Evolutionary conservation across 441 rosid species (phyloP).

Genomic region (Bruguiera hainesii): DNA sequence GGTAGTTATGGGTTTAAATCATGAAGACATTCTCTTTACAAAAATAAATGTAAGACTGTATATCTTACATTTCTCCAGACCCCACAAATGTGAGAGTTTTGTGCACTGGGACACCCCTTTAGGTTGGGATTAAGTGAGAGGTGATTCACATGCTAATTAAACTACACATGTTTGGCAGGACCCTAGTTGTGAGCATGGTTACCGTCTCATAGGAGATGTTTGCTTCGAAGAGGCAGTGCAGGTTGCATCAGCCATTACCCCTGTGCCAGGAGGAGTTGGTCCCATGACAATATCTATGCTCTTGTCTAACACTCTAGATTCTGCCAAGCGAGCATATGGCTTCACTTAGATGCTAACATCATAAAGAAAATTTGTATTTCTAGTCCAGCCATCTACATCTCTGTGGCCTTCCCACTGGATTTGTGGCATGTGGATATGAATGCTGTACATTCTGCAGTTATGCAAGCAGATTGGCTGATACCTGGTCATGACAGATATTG

Average conservation of each 20-base stretch:
- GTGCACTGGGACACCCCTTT: too few species aligned
- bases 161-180: constrained; percentile 44
- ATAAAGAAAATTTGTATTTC: neutral
- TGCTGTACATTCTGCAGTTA: too few species aligned
- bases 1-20: too few species aligned
- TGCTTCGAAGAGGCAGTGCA: constrained; percentile 70
- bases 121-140: too few species aligned
- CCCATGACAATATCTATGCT: constrained; percentile 94
- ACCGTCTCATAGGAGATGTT: constrained; percentile 84
- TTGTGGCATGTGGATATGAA: neutral
- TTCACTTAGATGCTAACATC: constrained; percentile 21
- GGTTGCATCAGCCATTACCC: constrained; percentile 76
- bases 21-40: too few species aligned
- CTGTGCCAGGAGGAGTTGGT: constrained; percentile 95
- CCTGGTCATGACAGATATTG: too few species aligned
- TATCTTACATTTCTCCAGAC: too few species aligned
- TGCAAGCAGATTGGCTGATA: too few species aligned
- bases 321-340: constrained; percentile 56
- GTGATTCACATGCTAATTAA: neutral
- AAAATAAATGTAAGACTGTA: too few species aligned
- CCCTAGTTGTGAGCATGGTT: constrained; percentile 58
- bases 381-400: too few species aligned
- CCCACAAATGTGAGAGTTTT: too few species aligned
- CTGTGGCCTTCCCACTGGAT: neutral
- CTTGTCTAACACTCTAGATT: constrained; percentile 69